Conservation (phyloP, 768 basidiomycete species). For the Phylloporus sp. region DNA sequence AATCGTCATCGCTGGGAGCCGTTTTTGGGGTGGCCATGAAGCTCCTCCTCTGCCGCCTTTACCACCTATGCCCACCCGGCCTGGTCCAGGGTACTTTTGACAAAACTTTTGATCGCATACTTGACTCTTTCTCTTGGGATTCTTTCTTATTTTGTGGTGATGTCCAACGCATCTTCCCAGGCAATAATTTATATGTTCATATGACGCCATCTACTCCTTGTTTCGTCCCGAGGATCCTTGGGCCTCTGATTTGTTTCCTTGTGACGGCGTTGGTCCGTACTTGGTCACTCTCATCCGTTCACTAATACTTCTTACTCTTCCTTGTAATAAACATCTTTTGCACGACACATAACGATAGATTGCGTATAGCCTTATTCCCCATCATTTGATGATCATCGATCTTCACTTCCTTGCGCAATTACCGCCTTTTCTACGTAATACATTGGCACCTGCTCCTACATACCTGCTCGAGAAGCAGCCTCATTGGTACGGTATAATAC, state of each 20-base stretch:
- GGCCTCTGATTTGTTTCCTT: constrained; percentile 7
- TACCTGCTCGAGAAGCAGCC: neutral
- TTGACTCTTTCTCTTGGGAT: constrained; percentile 10
- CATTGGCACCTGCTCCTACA: neutral
- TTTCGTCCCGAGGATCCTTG: constrained; percentile 10
- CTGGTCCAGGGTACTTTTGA: constrained; percentile 30
- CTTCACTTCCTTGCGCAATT: neutral
- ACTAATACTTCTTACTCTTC: constrained; percentile 11
- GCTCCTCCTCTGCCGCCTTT: constrained; percentile 22
- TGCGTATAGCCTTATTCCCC: constrained; percentile 1
- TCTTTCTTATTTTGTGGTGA: neutral
- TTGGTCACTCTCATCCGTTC: neutral
- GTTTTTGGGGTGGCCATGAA: constrained; percentile 16
- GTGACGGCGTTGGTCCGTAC: neutral
- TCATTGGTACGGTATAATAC: neutral
- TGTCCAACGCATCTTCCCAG: neutral
- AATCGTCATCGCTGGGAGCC: constrained; percentile 15
- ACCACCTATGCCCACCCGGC: constrained; percentile 12
- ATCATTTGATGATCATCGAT: neutral
- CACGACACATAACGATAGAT: constrained; percentile 2
- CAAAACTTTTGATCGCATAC: neutral
- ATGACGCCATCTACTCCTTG: constrained; percentile 11
- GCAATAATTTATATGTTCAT: constrained; percentile 33
- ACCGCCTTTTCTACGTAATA: neutral
- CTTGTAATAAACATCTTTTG: constrained; percentile 5